Evolutionary conservation across 768 basidiomycete species (phyloP).

Genomic region (Suillus subalutaceus): DNA sequence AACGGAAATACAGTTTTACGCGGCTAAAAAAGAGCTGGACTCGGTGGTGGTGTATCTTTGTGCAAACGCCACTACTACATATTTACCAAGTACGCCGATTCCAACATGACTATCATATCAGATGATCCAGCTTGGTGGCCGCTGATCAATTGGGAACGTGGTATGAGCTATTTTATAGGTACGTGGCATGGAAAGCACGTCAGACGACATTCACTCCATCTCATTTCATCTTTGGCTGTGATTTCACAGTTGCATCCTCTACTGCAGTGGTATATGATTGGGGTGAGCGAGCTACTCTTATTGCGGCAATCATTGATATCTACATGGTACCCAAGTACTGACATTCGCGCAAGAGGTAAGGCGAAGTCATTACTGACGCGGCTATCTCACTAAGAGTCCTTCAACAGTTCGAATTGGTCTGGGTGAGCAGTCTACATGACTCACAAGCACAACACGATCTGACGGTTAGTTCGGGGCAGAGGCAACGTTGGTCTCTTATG

Average conservation of each 20-base stretch:
- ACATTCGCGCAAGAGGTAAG: not conserved
- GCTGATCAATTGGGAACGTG: not conserved
- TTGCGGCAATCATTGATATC: not conserved
- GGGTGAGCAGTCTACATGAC: not conserved
- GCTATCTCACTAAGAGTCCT: not conserved
- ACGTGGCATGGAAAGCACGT: not conserved
- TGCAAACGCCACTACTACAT: not conserved
- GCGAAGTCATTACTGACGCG: not conserved
- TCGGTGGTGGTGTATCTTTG: not conserved
- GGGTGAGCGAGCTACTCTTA: not conserved
- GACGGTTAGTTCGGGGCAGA: not conserved
- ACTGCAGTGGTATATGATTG: not conserved
- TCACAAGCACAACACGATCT: not conserved
- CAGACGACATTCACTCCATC: not conserved
- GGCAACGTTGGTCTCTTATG: not conserved
- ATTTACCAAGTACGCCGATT: not conserved
- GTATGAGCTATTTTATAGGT: not conserved
- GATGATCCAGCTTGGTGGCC: not conserved
- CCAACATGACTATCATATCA: not conserved
- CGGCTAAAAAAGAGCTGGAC: not conserved
- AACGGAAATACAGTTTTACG: not conserved
- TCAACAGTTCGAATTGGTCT: not conserved
- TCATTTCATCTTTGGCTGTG: not conserved
- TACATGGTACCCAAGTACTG: not conserved
- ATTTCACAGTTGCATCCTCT: not conserved